Percentiles rank a stretch among this genome's conserved stretches.
phyloP scores from a whole-genome alignment of 73 alveolate genomes.

The Symbiodinium natans region DNA sequence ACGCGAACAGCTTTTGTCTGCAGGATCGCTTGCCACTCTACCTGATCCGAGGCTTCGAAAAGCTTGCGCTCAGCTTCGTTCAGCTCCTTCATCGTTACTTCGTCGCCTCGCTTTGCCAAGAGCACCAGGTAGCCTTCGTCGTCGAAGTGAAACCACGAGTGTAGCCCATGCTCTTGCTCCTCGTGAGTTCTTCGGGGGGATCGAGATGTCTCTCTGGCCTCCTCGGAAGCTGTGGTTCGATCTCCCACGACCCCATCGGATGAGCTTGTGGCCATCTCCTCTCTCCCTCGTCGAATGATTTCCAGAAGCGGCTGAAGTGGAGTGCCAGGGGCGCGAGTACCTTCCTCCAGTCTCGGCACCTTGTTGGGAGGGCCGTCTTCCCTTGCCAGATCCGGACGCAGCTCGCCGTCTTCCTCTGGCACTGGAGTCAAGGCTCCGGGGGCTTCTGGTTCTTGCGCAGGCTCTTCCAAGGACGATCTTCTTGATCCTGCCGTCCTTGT shows the following conservation, averaged over 20 bases:
- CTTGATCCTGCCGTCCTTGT: not conserved
- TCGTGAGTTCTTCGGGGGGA: not conserved
- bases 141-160: not conserved
- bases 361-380: not conserved
- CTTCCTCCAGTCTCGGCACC: not conserved
- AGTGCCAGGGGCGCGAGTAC: not conserved
- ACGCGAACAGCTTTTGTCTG: not conserved
- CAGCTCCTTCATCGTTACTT: not conserved
- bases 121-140: not conserved
- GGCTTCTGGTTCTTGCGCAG: not conserved
- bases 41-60: not conserved
- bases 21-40: slow-evolving; percentile 4
- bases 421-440: not conserved
- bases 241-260: not conserved
- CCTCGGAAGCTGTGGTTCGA: not conserved
- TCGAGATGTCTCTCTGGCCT: not conserved
- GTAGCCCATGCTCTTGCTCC: not conserved
- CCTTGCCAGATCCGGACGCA: not conserved
- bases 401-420: not conserved
- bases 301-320: too few relatives aligned
- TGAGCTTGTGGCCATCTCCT: not conserved
- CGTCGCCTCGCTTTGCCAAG: not conserved
- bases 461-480: not conserved
- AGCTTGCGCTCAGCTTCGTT: not conserved
- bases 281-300: too few relatives aligned